These are phyloP conservation scores for Leishmania guyanensis DNA, from an alignment of 208 protist genomes.

Conservation along the genomic window DNA sequence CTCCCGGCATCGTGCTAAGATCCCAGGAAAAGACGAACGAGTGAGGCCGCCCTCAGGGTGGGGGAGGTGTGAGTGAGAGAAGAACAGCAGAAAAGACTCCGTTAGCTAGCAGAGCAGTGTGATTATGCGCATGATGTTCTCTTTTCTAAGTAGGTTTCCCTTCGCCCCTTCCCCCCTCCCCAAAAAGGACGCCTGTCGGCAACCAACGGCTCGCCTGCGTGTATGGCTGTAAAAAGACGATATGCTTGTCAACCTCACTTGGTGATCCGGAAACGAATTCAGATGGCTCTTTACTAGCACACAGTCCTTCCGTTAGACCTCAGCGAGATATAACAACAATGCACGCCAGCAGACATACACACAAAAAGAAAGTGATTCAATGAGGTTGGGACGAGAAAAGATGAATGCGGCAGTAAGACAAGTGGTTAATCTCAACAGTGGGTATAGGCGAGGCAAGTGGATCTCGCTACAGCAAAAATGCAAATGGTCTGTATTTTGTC, in stretches of 20 bases:
- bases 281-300: background rate
- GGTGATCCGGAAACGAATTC: background rate
- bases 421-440: background rate
- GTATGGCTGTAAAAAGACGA: background rate
- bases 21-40: background rate
- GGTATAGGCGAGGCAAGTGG: background rate
- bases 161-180: too few species aligned
- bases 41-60: background rate
- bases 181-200: background rate
- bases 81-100: background rate
- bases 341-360: background rate
- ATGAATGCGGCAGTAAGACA: background rate
- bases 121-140: background rate
- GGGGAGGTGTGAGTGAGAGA: background rate
- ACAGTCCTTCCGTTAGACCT: background rate
- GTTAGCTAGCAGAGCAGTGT: background rate
- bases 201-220: background rate
- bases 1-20: background rate
- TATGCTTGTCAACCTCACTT: background rate
- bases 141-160: background rate
- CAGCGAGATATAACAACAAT: background rate
- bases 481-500: background rate
- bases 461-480: background rate
- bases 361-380: background rate
- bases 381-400: background rate